These are phyloP conservation scores for Nicotiana otophora DNA, from an alignment of 257 asterid genomes.

Conservation along the genomic window DNA sequence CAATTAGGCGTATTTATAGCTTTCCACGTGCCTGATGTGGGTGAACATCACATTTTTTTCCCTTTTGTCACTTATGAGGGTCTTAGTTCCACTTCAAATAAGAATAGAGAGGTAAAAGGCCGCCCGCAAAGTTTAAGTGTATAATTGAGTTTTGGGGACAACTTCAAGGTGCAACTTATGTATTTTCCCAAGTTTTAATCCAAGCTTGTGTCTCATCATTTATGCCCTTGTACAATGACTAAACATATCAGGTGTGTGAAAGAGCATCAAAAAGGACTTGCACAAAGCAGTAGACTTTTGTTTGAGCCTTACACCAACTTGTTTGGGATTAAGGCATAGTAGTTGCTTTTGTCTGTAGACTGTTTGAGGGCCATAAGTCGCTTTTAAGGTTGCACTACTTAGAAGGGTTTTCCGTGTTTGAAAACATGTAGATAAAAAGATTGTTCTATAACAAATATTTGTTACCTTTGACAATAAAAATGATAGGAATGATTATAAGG, in stretches of 20 bases:
- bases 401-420: background rate
- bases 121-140: no score
- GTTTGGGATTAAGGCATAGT: no score
- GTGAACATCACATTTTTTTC: no score
- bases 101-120: no score
- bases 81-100: no score
- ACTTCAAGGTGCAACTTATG: no score
- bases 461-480: background rate
- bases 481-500: no score
- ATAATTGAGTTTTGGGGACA: no score
- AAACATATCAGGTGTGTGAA: background rate
- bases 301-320: no score
- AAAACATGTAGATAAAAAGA: background rate
- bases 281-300: background rate
- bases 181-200: background rate
- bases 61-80: no score
- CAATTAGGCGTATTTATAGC: no score
- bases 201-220: background rate
- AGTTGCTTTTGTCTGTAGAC: background rate
- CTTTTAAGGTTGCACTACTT: background rate
- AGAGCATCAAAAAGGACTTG: background rate
- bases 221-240: background rate
- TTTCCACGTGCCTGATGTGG: no score
- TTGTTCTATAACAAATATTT: background rate
- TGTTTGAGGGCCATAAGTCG: background rate